phyloP scores from a whole-genome alignment of 176 grass and related monocot genomes.

The Carex littledalei region DNA sequence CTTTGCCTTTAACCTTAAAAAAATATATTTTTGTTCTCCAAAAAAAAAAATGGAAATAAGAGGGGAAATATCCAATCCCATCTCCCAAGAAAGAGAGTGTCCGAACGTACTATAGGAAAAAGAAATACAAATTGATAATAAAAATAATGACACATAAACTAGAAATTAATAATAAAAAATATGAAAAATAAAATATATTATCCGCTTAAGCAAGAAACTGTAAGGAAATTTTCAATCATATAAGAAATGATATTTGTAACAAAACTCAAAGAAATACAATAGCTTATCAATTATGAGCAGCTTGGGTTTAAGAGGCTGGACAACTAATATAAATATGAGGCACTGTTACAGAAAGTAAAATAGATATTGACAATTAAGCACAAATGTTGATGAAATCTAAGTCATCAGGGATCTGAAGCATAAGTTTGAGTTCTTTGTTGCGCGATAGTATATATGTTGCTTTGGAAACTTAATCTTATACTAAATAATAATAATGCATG shows the following conservation, averaged over 20 bases:
- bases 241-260: not conserved
- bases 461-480: not conserved
- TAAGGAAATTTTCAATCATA: not conserved
- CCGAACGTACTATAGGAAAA: no score
- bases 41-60: no score
- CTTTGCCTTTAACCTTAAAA: no score
- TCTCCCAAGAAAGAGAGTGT: no score
- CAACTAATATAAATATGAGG: not conserved
- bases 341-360: not conserved
- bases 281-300: not conserved
- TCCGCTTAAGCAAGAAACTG: not conserved
- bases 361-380: not conserved
- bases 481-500: not conserved
- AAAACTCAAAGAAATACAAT: no score
- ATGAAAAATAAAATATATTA: not conserved
- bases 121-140: no score
- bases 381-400: not conserved
- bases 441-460: not conserved
- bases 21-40: no score
- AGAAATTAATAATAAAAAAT: no score
- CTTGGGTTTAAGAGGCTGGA: not conserved
- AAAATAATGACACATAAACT: no score
- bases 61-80: no score
- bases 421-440: not conserved
- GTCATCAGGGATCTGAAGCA: not conserved